Base-by-base conservation (phyloP, 2,329 filamentous ascomycete genomes). In the Calonectria honghensis region DNA sequence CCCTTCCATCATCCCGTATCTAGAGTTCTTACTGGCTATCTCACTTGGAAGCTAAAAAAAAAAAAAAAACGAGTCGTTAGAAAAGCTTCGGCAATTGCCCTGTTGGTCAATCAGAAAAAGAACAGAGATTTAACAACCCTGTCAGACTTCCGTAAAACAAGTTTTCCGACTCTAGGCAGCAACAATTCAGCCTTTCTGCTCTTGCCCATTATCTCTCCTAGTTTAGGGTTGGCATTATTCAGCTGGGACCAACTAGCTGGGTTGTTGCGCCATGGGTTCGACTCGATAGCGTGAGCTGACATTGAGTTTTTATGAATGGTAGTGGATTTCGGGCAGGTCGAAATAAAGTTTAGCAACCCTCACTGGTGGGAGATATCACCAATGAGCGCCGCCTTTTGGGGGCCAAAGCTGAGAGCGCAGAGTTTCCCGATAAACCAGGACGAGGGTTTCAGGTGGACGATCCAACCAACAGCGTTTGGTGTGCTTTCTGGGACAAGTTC, bases 311-410 rank as follows among this genome's bases (percentile, higher is more conserved):
- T 41, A 41, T 41, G 57, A 63, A 39, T 63, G 57, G 57, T 63
- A 63, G 57, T 63, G 57, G 57, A 41, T 63, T 63, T 63, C 39
- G 57, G 57, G 57, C 57, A 63, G 57, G 57, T 63, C 57, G 57
- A 41, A 63, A 41, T 63, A 63, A 63, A 41, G 57, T 63, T 63
- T 63, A 63, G 57, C 57, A 63, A 6, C 57, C 57, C 57, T 63
- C 37, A 63, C 57, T 63, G 57, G 57, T 63, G 57, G 57, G 57
- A 63, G 57, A 63, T 63, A 63, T 63, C 57, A 63, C 57, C 57
- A 63, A 63, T 63, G 57, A 63, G 35, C 57, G 35, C 37, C 35
- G 24, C n/a, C 6, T 41, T 41, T 37, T 48, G 45, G 24, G 57
- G 24, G 35, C 57, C 45, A 48, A 48, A 63, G 57, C 35, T 63